Base-by-base conservation (phyloP, 768 basidiomycete species). In the Pleurotus ostreatus region DNA sequence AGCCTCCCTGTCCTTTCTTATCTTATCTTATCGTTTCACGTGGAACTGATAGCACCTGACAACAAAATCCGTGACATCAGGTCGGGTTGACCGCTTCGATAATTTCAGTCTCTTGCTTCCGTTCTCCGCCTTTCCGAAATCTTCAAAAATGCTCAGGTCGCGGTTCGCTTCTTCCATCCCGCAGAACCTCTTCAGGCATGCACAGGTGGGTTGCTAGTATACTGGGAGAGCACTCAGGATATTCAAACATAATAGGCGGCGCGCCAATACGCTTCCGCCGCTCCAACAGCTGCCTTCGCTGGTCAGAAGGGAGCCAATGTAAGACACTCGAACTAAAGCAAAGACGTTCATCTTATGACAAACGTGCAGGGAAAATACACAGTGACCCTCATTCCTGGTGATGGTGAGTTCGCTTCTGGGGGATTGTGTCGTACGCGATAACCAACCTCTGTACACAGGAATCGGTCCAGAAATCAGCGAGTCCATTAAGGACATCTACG, bases 381-480 rank as follows among this genome's bases (percentile, higher is more conserved):
- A 34, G 95, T 98, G 56, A 98, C 97, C 43, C 78, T 98, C 58
- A 94, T 98, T 71, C 94, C 96, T 30, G 96, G 96, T 69, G 96
- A 98, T 69, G 95, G 95, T 95, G 57, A 62, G 82, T 67, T 12
- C 25, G 58, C 37, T 37, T 46, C 44, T 58, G 26, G 25, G 48
- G 20, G 55, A 46, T 54, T 57, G 37, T 54, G 34, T 23, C 43
- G 18, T 55, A 55, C n/a, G 40, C 40, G 47, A 47, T 64, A 59
- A 62, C 12, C 23, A 15, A 3, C 13, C 13, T 59, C 61, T 41
- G 16, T 13, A 45, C 38, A 4, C 64, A 95, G 95, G 96, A 70
- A 99, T 99, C 77, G 97, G 97, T 45, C 95, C 97, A 38, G 97
- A 99, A 78, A 98, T 99, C 65, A 91, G 93, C 74, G 82, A 97